These are phyloP conservation scores for Epithemia pelagica DNA, from an alignment of 108 stramenopile species.

Conservation along the genomic window DNA sequence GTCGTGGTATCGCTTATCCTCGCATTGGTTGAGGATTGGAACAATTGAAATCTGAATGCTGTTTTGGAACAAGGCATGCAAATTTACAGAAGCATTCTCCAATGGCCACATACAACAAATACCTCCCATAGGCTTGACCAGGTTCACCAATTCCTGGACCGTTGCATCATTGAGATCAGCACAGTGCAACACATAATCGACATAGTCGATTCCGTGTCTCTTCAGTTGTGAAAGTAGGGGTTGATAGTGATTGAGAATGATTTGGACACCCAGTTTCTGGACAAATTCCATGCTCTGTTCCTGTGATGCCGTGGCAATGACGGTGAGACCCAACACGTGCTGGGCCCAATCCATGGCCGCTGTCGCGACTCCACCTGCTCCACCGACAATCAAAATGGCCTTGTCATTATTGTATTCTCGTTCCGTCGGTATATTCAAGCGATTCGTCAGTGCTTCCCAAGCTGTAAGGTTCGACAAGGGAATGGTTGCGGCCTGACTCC, in stretches of 20 bases:
- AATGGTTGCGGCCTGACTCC: background rate
- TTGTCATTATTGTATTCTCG: background rate
- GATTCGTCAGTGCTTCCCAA: background rate
- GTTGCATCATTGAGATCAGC: background rate
- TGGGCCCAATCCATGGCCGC: background rate
- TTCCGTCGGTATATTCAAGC: background rate
- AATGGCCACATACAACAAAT: conserved; percentile 3
- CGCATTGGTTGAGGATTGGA: background rate
- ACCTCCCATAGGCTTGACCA: background rate
- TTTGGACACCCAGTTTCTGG: background rate
- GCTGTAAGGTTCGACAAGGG: background rate
- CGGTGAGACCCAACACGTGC: background rate
- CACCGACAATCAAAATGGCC: background rate
- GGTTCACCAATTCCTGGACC: background rate
- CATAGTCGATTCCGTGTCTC: background rate
- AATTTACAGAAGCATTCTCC: background rate
- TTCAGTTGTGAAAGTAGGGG: background rate
- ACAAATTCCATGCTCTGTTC: background rate
- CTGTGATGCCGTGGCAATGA: conserved; percentile 4
- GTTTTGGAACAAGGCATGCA: background rate
- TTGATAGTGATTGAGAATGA: background rate
- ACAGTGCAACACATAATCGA: conserved; percentile 2
- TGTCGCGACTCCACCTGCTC: conserved; percentile 2
- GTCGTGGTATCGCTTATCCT: background rate
- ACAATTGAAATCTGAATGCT: background rate